Conservation (phyloP, 140 eudicot genomes). For the Anethum foeniculum region DNA sequence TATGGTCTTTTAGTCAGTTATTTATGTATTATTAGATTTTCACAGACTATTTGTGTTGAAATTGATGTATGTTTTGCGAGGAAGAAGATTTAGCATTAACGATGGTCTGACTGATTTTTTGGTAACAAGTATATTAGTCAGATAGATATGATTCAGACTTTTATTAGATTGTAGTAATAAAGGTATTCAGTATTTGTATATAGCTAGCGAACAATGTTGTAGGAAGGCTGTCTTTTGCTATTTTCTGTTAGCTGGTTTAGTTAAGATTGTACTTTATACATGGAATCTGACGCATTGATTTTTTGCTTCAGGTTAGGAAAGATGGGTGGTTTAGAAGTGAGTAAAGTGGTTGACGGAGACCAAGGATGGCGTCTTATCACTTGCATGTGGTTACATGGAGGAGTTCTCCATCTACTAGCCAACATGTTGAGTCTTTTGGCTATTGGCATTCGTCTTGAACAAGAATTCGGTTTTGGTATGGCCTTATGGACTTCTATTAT, state of each 20-base stretch:
- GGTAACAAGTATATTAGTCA: neutral
- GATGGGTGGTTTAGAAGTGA: slow-evolving; percentile 88
- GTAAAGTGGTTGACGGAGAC: slow-evolving; percentile 59
- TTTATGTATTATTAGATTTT: neutral
- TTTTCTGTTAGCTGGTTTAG: neutral
- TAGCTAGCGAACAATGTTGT: neutral
- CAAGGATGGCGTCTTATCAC: slow-evolving; percentile 82
- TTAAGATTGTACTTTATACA: neutral
- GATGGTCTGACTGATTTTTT: neutral
- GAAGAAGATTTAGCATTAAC: neutral
- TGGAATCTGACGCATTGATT: neutral
- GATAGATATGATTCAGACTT: neutral
- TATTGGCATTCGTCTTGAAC: slow-evolving; percentile 91
- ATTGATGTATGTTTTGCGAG: neutral
- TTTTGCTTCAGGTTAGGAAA: slow-evolving; percentile 50
- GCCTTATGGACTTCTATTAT: neutral
- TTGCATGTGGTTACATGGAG: slow-evolving; percentile 96
- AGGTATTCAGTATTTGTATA: neutral
- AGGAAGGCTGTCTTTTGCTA: neutral
- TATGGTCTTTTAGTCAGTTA: neutral
- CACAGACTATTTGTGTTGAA: neutral
- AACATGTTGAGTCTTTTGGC: slow-evolving; percentile 83
- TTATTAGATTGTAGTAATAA: neutral
- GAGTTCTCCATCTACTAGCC: slow-evolving; percentile 74
- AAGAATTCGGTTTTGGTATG: slow-evolving; percentile 90